A percentile compares a stretch with the other conserved stretches of the same genome.
Conservation (phyloP, 2,329 filamentous ascomycete species). For the Dactylellina cionopaga region DNA sequence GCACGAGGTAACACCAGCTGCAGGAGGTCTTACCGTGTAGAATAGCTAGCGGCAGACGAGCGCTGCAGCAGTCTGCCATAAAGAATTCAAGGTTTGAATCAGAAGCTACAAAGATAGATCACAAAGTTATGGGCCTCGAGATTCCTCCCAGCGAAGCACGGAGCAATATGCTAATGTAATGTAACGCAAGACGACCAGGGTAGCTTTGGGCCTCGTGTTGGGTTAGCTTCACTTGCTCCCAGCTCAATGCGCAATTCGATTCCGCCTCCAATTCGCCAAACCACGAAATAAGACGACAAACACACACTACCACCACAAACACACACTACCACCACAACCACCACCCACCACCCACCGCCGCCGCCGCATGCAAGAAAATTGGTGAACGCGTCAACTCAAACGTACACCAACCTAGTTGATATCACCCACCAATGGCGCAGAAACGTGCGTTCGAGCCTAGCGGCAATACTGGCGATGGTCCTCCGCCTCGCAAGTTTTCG, state of each 20-base stretch:
- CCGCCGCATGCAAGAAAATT: too few relatives aligned
- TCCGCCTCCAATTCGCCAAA: too few relatives aligned
- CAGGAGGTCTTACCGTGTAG: not conserved
- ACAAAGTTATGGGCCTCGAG: too few relatives aligned
- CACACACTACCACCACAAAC: too few relatives aligned
- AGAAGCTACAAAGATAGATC: too few relatives aligned
- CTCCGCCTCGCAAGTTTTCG: constrained; percentile 48
- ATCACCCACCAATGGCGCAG: constrained; percentile 28
- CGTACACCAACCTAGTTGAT: not conserved
- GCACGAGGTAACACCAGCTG: not conserved
- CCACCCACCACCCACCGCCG: not conserved
- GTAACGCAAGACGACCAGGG: constrained; percentile 16
- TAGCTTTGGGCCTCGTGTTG: constrained; percentile 16
- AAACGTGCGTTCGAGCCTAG: constrained; percentile 45
- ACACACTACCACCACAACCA: not conserved
- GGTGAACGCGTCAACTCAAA: constrained; percentile 12
- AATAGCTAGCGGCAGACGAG: constrained; percentile 6
- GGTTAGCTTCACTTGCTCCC: too few relatives aligned
- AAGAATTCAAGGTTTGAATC: not conserved
- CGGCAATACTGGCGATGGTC: constrained; percentile 27
- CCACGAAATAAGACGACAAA: too few relatives aligned
- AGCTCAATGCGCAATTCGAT: too few relatives aligned
- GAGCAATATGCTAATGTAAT: constrained; percentile 17
- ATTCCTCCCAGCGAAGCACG: too few relatives aligned
- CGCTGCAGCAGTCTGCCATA: constrained; percentile 12